Conservation (phyloP, 2,329 filamentous ascomycete genomes). For the Clonostachys rhizophaga region DNA sequence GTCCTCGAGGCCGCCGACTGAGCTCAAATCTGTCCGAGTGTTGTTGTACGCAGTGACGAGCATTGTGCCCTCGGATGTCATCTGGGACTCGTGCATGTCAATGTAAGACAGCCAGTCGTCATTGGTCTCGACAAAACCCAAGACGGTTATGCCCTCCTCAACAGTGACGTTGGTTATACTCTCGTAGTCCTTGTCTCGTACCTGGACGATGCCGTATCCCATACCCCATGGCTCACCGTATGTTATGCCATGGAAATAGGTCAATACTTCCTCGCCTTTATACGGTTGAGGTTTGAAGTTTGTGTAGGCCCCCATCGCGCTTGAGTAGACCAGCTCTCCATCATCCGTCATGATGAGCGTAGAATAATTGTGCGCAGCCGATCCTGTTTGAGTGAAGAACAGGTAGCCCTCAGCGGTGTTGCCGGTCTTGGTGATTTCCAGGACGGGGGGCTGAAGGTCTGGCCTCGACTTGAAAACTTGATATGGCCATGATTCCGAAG, state of each 20-base stretch:
- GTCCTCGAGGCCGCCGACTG: constrained; percentile 7
- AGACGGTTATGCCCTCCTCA: constrained; percentile 17
- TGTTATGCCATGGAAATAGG: constrained; percentile 17
- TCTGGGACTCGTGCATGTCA: constrained; percentile 3
- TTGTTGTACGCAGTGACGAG: constrained; percentile 15
- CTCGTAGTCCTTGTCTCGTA: constrained; percentile 20
- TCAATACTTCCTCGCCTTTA: constrained; percentile 20
- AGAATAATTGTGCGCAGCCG: constrained; percentile 6
- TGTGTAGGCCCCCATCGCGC: constrained; percentile 6
- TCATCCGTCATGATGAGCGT: constrained; percentile 13
- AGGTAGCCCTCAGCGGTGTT: constrained; percentile 15
- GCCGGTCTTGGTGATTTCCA: constrained; percentile 9
- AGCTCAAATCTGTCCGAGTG: constrained; percentile 8
- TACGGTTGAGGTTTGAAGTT: constrained; percentile 18
- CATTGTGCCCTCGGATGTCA: constrained; percentile 6
- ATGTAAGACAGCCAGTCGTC: background rate
- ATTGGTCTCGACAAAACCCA: background rate
- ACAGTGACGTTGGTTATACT: constrained; percentile 7
- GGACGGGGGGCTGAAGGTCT: constrained; percentile 10
- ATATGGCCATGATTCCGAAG: constrained; percentile 9
- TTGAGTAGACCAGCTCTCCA: constrained; percentile 19
- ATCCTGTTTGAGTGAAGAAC: constrained; percentile 13
- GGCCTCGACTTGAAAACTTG: constrained; percentile 14
- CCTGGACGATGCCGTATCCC: constrained; percentile 21
- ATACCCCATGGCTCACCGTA: constrained; percentile 15